Percentiles rank a stretch among this genome's conserved stretches.
phyloP scores from a whole-genome alignment of 257 asterid species.

The Gentiana straminea region DNA sequence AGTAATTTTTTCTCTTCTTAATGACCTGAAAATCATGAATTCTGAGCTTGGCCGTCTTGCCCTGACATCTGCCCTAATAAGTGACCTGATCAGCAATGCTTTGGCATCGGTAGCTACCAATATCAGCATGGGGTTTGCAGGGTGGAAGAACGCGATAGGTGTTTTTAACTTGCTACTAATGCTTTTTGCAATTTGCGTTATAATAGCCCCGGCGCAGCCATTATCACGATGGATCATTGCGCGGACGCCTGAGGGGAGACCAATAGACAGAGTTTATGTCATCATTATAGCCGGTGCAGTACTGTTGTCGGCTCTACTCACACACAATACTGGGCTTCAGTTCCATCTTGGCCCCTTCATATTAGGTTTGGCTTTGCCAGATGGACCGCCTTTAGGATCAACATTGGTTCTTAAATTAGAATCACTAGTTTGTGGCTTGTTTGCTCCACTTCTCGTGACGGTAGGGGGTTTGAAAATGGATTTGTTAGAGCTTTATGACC shows the following conservation, averaged over 20 bases:
- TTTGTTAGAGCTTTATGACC: constrained; percentile 40
- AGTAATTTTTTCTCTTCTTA: constrained; percentile 50
- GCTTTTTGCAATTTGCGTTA: constrained; percentile 21
- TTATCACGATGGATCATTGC: constrained; percentile 44
- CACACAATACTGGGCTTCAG: constrained; percentile 56
- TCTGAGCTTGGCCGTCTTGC: constrained; percentile 53
- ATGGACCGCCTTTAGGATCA: constrained; percentile 87
- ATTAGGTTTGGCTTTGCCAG: constrained; percentile 66
- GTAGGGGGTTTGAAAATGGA: constrained; percentile 63
- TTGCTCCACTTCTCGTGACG: constrained; percentile 69
- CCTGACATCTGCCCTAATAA: constrained; percentile 38
- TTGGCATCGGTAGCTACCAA: constrained; percentile 25
- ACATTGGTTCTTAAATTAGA: constrained; percentile 60
- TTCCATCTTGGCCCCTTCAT: constrained; percentile 73
- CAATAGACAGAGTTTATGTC: constrained; percentile 35
- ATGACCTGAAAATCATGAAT: constrained; percentile 62
- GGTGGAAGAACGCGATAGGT: constrained; percentile 22
- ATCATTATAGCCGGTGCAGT: constrained; percentile 34
- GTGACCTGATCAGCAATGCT: constrained; percentile 40
- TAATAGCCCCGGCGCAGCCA: constrained; percentile 43
- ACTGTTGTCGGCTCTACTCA: constrained; percentile 36
- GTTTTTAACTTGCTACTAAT: constrained; percentile 31
- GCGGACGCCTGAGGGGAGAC: constrained; percentile 75
- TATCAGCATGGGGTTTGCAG: constrained; percentile 34
- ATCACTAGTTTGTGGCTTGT: constrained; percentile 46